Percentiles rank a stretch among this genome's conserved stretches.
Conservation (phyloP, 2,329 filamentous ascomycete species). For the Pseudogymnoascus sp. region DNA sequence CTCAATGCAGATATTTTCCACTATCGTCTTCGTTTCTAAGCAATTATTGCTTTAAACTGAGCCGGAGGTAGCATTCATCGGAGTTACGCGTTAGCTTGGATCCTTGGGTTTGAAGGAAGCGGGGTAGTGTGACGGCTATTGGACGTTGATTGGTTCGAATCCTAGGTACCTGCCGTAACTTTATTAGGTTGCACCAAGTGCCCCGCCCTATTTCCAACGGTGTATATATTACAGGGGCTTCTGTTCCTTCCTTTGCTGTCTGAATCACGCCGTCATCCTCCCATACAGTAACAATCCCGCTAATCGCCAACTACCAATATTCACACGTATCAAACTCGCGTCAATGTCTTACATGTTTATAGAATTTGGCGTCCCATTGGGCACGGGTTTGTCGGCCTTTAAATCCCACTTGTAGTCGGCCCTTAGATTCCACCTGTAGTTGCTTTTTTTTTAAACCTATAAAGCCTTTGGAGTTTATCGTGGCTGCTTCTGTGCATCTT, state of each 20-base stretch:
- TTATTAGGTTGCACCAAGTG: not conserved
- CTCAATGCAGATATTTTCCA: not conserved
- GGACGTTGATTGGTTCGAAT: no score
- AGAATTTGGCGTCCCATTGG: not conserved
- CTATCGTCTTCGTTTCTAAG: not conserved
- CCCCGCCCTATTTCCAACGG: not conserved
- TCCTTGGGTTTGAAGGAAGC: not conserved
- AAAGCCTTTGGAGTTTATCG: not conserved
- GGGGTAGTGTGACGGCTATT: not conserved
- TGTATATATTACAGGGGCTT: not conserved
- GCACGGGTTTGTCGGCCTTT: not conserved
- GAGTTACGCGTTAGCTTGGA: not conserved
- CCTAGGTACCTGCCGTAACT: no score
- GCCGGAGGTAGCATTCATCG: not conserved
- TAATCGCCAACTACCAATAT: not conserved
- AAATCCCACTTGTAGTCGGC: not conserved
- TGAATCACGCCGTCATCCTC: not conserved
- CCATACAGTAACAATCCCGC: not conserved
- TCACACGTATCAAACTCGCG: not conserved
- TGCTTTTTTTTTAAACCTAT: not conserved
- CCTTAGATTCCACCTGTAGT: not conserved
- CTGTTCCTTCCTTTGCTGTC: not conserved
- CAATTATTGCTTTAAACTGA: not conserved
- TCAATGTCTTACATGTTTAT: not conserved
- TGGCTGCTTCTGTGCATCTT: not conserved